These are phyloP conservation scores for Bruguiera parviflora DNA, from an alignment of 345 rosid genomes.

Conservation along the genomic window DNA sequence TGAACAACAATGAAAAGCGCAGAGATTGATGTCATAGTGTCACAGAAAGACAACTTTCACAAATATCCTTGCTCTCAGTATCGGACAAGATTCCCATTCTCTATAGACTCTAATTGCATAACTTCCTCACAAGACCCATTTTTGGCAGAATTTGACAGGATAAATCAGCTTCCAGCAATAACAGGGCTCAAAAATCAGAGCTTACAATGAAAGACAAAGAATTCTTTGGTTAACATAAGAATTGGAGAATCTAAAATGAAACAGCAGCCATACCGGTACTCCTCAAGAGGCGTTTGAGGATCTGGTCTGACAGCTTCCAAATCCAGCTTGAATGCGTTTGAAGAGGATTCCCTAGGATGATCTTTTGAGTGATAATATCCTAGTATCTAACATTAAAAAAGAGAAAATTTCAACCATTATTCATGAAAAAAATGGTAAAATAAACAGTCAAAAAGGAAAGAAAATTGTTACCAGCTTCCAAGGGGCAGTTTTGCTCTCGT, in stretches of 20 bases:
- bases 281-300: constrained; percentile 84
- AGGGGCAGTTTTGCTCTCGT: constrained; percentile 69
- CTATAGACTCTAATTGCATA: no score
- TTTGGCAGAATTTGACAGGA: no score
- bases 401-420: constrained; percentile 9
- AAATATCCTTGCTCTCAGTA: not conserved
- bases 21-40: not conserved
- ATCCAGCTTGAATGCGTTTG: constrained; percentile 72
- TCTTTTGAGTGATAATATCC: constrained; percentile 75
- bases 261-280: constrained; percentile 61
- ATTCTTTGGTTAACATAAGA: not conserved
- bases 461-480: constrained; percentile 64
- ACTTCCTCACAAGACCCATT: no score
- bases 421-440: constrained; percentile 13
- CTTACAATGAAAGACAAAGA: not conserved
- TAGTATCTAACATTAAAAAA: constrained; percentile 51
- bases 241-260: constrained; percentile 7
- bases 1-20: not conserved
- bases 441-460: not conserved
- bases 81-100: not conserved
- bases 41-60: not conserved
- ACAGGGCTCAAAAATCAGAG: no score
- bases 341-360: constrained; percentile 81
- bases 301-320: constrained; percentile 91
- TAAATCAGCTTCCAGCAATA: no score